Evolutionary conservation across 805 yeast genomes (phyloP), one percentile per base, ranked within the genome.

Genomic region (Komagataella pseudopastoris): DNA sequence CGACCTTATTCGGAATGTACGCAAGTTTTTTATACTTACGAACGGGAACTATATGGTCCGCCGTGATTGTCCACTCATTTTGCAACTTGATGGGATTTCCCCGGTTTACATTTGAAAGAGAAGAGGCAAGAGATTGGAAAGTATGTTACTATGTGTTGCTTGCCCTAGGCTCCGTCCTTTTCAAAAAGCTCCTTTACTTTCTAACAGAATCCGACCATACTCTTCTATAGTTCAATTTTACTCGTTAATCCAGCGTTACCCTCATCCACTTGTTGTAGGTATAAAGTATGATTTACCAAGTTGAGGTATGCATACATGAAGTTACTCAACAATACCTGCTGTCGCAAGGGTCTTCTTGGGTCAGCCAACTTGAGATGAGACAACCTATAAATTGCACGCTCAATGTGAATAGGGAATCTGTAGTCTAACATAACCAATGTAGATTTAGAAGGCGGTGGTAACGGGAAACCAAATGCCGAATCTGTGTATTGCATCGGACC

Each of bases 221-320:
- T 53, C 55, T 7, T 50, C 59, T 45, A 51, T 46, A 55, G 49
- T 8, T 48, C 54, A 18, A 51, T 52, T 46, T 47, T 53, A 17
- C 39, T 45, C 4, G 46, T 30, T 3, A 24, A n/a, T 36, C 24
- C 18, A 14, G 23, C 7, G 23, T 44, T 44, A 12, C 23, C 46
- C 46, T 20, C 46, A 44, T 71, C 76, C 54, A 71, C 64, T 54
- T 82, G 88, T 59, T 85, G 91, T 55, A 86, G 65, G 64, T 83
- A 88, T 57, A 85, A 71, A 14, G 91, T 90, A 63, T 91, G 97
- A 65, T 91, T 95, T 52, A 93, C 96, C 66, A 93, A 72, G 62
- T 93, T 91, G 71, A 93, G 75, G 66, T 93, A 93, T 0, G 97
- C 91, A 63, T 93, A 93, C 99, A 93, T 93, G 77, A 93, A 93